Conservation (phyloP, 2,329 filamentous ascomycete genomes). For the Pyrenochaeta sp. region DNA sequence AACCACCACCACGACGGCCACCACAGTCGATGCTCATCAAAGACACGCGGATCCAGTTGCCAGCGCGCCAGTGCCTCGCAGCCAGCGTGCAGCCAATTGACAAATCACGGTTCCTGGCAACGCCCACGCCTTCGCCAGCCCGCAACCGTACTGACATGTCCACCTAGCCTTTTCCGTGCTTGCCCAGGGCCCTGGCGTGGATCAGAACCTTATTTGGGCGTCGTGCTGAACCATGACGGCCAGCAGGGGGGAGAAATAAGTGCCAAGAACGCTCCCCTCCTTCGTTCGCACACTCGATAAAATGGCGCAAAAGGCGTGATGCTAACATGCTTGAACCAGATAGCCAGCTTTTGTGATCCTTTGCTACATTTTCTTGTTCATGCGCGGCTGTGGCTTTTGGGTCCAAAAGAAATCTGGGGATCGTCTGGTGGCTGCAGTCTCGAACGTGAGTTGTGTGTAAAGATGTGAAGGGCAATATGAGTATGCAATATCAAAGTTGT, state of each 20-base stretch:
- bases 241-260: neutral
- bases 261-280: too few species aligned
- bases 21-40: too few species aligned
- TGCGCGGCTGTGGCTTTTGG: neutral
- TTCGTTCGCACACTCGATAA: too few species aligned
- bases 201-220: conserved; percentile 2
- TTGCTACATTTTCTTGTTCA: neutral
- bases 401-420: neutral
- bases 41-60: too few species aligned
- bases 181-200: neutral
- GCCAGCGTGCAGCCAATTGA: too few species aligned
- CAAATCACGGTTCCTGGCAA: too few species aligned
- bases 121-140: too few species aligned
- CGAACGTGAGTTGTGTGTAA: neutral
- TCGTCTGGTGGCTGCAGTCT: neutral
- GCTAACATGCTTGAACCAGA: neutral
- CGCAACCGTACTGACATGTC: neutral
- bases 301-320: neutral
- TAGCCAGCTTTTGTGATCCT: too few species aligned
- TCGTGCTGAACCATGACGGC: neutral
- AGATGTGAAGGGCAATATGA: neutral
- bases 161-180: neutral
- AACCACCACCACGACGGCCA: too few species aligned
- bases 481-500: neutral
- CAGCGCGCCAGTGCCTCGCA: too few species aligned